phyloP scores from a whole-genome alignment of 495 filamentous ascomycete genomes.

The Chaetomidium leptoderma region DNA sequence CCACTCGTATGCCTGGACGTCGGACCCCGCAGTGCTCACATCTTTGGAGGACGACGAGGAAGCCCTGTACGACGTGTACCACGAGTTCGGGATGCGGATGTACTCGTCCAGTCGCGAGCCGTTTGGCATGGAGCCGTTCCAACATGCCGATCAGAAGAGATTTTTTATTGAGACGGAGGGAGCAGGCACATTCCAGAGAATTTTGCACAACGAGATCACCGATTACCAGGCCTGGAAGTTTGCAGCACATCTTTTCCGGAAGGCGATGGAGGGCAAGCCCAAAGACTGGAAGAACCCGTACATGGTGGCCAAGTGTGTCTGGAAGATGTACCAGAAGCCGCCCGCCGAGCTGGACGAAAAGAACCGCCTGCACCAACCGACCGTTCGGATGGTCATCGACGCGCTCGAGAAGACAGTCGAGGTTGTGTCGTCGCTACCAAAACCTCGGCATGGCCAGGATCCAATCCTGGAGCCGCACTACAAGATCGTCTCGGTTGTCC shows the following conservation, averaged over 20 bases:
- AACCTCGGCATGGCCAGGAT: constrained; percentile 72
- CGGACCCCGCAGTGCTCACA: constrained; percentile 42
- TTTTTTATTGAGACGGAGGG: constrained; percentile 65
- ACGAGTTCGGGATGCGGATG: constrained; percentile 82
- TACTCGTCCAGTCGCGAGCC: constrained; percentile 90
- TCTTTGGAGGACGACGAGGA: constrained; percentile 55
- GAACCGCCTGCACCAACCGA: constrained; percentile 39
- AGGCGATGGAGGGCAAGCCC: constrained; percentile 67
- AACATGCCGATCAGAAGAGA: constrained; percentile 66
- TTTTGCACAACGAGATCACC: constrained; percentile 67
- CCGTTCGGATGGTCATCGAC: constrained; percentile 58
- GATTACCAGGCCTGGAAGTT: constrained; percentile 82
- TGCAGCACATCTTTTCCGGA: constrained; percentile 71
- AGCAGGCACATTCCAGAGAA: constrained; percentile 68
- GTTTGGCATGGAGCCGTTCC: constrained; percentile 83
- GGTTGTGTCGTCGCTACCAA: constrained; percentile 57
- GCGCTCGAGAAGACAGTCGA: constrained; percentile 67
- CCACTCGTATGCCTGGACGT: constrained; percentile 56
- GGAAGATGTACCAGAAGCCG: constrained; percentile 79
- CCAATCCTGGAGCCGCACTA: constrained; percentile 94
- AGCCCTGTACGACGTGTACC: constrained; percentile 76
- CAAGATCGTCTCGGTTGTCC: constrained; percentile 80
- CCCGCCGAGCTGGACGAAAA: constrained; percentile 49
- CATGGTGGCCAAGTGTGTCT: constrained; percentile 89
- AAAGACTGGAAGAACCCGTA: constrained; percentile 88